These are phyloP conservation scores for Emmonsia crescens DNA, from an alignment of 2,329 filamentous ascomycete species.

Conservation along the genomic window DNA sequence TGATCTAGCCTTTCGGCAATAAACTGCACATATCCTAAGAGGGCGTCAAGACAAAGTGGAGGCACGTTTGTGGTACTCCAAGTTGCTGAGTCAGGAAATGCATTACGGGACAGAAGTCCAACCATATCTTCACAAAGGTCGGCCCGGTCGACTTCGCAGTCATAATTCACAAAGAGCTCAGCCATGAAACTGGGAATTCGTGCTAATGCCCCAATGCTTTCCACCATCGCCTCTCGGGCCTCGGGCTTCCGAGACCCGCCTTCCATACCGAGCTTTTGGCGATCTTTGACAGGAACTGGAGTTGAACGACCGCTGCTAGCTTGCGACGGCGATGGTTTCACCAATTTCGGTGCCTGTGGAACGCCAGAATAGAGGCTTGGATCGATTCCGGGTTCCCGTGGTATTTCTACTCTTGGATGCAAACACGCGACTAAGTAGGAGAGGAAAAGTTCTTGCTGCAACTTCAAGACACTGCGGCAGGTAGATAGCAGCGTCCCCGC, in stretches of 20 bases:
- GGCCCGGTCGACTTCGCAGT: constrained; percentile 82
- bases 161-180: constrained; percentile 95
- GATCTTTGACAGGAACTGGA: constrained; percentile 81
- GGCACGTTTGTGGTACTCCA: constrained; percentile 99
- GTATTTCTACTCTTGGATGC: constrained; percentile 89
- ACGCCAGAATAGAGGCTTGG: constrained; percentile 86
- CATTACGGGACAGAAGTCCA: constrained; percentile 82
- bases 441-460: constrained; percentile 92
- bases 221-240: constrained; percentile 94
- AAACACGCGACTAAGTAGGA: constrained; percentile 91
- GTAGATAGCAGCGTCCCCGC: constrained; percentile 84
- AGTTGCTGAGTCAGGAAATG: constrained; percentile 90
- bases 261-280: constrained; percentile 84
- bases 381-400: constrained; percentile 79
- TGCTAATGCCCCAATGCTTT: constrained; percentile 82
- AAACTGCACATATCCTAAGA: constrained; percentile 84
- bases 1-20: constrained; percentile 78
- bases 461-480: constrained; percentile 78
- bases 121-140: constrained; percentile 95
- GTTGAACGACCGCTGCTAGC: constrained; percentile 71
- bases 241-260: constrained; percentile 87
- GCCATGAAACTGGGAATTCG: constrained; percentile 91
- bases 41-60: constrained; percentile 81
- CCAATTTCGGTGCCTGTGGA: constrained; percentile 77
- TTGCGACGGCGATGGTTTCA: constrained; percentile 68